A percentile compares a stretch with the other conserved stretches of the same genome.
Evolutionary conservation across 805 yeast genomes (phyloP).

Genomic region (Lipomyces mesembrius): DNA sequence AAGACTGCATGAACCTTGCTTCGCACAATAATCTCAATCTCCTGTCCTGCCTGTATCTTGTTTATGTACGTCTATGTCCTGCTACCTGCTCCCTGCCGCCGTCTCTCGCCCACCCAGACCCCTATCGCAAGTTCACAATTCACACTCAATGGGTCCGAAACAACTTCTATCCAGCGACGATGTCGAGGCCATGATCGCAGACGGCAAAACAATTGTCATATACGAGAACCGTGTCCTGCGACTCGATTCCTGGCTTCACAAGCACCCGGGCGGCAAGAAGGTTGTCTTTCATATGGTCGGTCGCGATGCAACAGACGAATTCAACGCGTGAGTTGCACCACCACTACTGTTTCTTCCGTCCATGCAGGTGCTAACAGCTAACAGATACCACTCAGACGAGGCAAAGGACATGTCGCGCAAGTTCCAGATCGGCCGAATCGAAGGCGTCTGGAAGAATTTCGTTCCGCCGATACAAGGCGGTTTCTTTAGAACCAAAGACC

Average conservation of each 20-base stretch:
- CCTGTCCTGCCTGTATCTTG: background rate
- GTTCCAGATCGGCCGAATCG: slow-evolving; percentile 69
- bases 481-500: slow-evolving; percentile 41
- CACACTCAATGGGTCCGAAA: background rate
- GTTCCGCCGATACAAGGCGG: slow-evolving; percentile 93
- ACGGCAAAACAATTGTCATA: slow-evolving; percentile 73
- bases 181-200: slow-evolving; percentile 62
- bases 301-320: slow-evolving; percentile 88
- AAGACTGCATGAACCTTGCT: slow-evolving; percentile 1
- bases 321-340: slow-evolving; percentile 56
- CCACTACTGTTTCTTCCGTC: background rate
- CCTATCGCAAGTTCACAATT: background rate
- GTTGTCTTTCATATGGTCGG: slow-evolving; percentile 86
- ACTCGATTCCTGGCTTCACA: slow-evolving; percentile 69
- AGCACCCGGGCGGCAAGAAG: slow-evolving; percentile 89
- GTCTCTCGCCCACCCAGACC: background rate
- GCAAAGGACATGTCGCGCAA: slow-evolving; percentile 57
- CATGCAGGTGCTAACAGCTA: background rate
- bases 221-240: slow-evolving; percentile 64
- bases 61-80: background rate
- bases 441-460: slow-evolving; percentile 70
- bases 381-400: slow-evolving; percentile 64
- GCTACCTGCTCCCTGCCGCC: background rate
- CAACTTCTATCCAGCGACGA: slow-evolving; percentile 50
- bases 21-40: background rate